Evolutionary conservation across 2,329 filamentous ascomycete genomes (phyloP), one percentile per base, ranked within the genome.

Genomic region (Pseudofabraea citricarpa): DNA sequence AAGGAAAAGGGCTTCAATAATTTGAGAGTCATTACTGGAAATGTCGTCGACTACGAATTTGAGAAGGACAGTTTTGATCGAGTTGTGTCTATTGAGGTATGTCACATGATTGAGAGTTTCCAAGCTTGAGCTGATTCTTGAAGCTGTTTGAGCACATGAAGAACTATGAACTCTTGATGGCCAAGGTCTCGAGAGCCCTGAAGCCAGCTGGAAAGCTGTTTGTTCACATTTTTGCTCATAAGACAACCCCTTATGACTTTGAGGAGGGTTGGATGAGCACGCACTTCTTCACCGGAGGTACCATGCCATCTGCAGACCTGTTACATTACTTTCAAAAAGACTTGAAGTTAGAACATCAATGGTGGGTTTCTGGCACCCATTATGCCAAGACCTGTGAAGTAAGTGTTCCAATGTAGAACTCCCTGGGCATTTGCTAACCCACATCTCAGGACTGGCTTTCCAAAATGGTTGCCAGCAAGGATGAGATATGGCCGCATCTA

Each of bases 91-190:
- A 82, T 87, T 48, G 83, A 77, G 64, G 71, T 68, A 48, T 41
- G 43, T 48, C 22, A 36, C 49, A 23, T 40, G n/a, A 37, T 42
- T 42, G 52, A 9, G 33, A 3, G 31, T 29, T 16, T 15, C n/a
- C 12, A 26, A 10, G 38, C 20, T 7, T 12, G 12, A 6, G 31
- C 8, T 31, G 6, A 23, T 41, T 54, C n/a, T 18, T 22, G n/a
- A 41, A 85, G 71, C 70, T 87, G 10, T 86, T 87, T 56, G 83
- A 87, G 60, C 83, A 87, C 62, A 86, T 87, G 82, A 87, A 87
- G 61, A 87, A 87, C 61, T 86, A 87, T 62, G 74, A 82, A 49
- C 65, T 79, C 10, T 72, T 87, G 19, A 75, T 87, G 66, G 71
- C 73, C 33, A 87, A 87, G 61, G 65, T 86, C 13, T 58, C 71